These are phyloP conservation scores for Panicum miliaceum DNA, from an alignment of 176 grass and related monocot genomes.

Conservation along the genomic window DNA sequence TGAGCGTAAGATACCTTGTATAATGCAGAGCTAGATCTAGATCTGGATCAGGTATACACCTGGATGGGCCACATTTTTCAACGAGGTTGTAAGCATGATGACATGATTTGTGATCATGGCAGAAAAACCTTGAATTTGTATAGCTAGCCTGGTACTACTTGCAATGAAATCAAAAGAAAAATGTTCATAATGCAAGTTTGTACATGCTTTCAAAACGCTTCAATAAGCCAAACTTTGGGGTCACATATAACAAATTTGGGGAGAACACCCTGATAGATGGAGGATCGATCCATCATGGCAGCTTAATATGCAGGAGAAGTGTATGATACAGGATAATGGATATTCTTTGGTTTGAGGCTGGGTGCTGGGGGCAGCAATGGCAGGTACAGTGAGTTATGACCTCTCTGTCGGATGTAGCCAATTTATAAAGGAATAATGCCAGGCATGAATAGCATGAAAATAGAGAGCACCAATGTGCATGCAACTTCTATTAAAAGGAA, in stretches of 20 bases:
- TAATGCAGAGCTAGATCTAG: conserved; percentile 22
- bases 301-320: conserved; percentile 3
- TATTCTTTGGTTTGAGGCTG: background rate
- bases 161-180: background rate
- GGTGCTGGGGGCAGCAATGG: conserved; percentile 3
- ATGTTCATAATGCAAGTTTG: background rate
- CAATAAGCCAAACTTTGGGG: background rate
- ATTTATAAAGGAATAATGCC: background rate
- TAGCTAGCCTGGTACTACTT: background rate
- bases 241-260: background rate
- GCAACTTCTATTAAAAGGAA: background rate
- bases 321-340: background rate
- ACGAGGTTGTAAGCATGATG: conserved; percentile 3
- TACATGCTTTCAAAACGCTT: background rate
- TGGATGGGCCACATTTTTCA: conserved; percentile 16
- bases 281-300: conserved; percentile 9
- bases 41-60: conserved; percentile 25
- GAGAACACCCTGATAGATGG: background rate
- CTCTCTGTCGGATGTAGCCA: background rate
- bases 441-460: background rate
- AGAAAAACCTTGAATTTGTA: background rate
- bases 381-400: background rate
- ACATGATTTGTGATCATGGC: background rate
- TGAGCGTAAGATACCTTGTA: background rate
- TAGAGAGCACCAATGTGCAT: background rate